phyloP scores from a whole-genome alignment of 2,329 filamentous ascomycete species.

The Trichoderma pleuroti region DNA sequence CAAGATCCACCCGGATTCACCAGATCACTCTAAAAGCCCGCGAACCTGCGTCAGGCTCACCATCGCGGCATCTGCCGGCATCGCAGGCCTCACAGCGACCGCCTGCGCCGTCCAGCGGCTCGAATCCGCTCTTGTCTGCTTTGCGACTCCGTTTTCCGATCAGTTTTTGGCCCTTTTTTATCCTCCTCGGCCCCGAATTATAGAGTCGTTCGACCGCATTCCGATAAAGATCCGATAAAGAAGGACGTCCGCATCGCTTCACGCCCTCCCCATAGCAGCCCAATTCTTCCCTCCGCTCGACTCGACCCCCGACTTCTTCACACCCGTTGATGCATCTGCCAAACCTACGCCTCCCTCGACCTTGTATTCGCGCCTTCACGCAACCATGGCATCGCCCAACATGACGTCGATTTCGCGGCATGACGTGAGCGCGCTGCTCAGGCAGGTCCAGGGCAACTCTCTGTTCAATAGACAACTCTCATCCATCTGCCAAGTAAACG shows the following conservation, averaged over 20 bases:
- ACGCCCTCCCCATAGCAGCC: not conserved
- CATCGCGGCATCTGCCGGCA: not conserved
- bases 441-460: conserved; percentile 41
- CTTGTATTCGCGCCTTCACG: conserved; percentile 3
- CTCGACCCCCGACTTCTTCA: not conserved
- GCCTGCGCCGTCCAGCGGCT: not conserved
- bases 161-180: not conserved
- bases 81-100: not conserved
- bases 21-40: too few species aligned
- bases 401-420: conserved; percentile 32
- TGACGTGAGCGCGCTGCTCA: conserved; percentile 46
- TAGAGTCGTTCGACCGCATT: not conserved
- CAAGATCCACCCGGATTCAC: too few species aligned
- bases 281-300: not conserved
- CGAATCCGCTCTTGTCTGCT: not conserved
- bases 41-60: not conserved
- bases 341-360: not conserved
- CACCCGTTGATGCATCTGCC: conserved; percentile 16
- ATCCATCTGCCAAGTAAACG: conserved; percentile 70
- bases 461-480: conserved; percentile 66
- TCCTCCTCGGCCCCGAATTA: not conserved
- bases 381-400: conserved; percentile 26
- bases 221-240: not conserved
- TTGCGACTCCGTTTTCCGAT: not conserved
- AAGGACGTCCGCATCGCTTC: not conserved